Conservation (phyloP, 805 yeast species). For the Pichia insulana region DNA sequence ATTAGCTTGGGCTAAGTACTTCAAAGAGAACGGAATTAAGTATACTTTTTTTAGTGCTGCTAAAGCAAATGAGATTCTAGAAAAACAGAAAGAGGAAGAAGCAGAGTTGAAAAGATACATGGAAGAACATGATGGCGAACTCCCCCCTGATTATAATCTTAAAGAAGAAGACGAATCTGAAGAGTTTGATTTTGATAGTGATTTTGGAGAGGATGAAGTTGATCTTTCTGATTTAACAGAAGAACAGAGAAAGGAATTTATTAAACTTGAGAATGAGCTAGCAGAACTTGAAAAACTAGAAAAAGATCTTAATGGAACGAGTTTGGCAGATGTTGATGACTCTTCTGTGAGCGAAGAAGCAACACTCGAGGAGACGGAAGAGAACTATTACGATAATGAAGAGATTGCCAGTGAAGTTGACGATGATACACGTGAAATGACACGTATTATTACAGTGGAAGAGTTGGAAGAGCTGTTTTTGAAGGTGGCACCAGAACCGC, state of each 20-base stretch:
- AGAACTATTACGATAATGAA: constrained; percentile 12
- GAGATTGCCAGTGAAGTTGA: constrained; percentile 16
- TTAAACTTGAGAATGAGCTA: constrained; percentile 13
- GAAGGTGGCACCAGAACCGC: constrained; percentile 65
- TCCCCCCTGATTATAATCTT: constrained; percentile 7
- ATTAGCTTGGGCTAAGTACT: constrained; percentile 79
- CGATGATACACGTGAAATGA: constrained; percentile 36
- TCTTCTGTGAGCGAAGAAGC: constrained; percentile 16
- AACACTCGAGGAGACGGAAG: constrained; percentile 29
- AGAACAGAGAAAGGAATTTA: constrained; percentile 15
- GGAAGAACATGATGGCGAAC: constrained; percentile 11
- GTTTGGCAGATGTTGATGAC: constrained; percentile 17
- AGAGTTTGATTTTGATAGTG: constrained; percentile 10
- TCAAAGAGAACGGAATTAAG: constrained; percentile 55
- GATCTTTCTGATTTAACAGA: constrained; percentile 17
- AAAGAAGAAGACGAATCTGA: neutral
- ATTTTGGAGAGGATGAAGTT: constrained; percentile 13
- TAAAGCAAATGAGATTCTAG: constrained; percentile 68
- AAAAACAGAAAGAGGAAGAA: constrained; percentile 44
- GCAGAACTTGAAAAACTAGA: constrained; percentile 14
- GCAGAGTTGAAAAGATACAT: constrained; percentile 13
- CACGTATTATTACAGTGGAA: constrained; percentile 68
- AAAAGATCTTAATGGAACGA: constrained; percentile 11
- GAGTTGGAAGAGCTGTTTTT: constrained; percentile 78
- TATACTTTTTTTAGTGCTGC: constrained; percentile 92